Conservation (phyloP, 225 moss, liverwort and hornwort genomes). For the Pseudoscleropodium purum region DNA sequence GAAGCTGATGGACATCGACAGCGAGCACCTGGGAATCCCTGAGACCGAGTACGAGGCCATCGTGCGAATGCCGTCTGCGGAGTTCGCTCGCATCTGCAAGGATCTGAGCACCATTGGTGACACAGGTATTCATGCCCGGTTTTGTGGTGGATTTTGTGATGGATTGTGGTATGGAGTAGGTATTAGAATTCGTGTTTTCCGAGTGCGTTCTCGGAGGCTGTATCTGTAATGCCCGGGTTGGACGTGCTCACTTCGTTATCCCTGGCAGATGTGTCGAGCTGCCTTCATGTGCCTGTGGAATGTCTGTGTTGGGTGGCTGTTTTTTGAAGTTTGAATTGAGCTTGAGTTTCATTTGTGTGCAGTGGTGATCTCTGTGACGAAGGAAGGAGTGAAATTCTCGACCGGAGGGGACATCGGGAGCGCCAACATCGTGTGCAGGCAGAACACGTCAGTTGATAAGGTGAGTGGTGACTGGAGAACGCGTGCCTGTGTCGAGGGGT, state of each 20-base stretch:
- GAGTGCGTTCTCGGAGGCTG: neutral
- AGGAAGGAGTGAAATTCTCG: conserved; percentile 93
- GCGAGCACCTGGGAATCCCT: conserved; percentile 93
- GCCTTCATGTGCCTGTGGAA: neutral
- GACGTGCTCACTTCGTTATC: neutral
- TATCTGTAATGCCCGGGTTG: too few species aligned
- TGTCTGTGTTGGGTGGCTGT: neutral
- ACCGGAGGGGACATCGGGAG: conserved; percentile 88
- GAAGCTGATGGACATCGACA: conserved; percentile 99
- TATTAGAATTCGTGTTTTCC: too few species aligned
- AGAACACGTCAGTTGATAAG: conserved; percentile 88
- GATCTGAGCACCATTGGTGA: conserved; percentile 95
- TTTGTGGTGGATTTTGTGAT: neutral
- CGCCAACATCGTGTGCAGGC: conserved; percentile 82
- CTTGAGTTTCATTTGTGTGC: neutral
- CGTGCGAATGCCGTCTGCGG: conserved; percentile 77
- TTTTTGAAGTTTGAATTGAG: neutral
- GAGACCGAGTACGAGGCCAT: conserved; percentile 85
- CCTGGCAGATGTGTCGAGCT: neutral
- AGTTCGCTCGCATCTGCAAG: conserved; percentile 86
- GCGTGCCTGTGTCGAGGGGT: too few species aligned
- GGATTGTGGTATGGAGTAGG: neutral
- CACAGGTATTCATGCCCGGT: conserved; percentile 30
- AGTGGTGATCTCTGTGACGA: conserved; percentile 90
- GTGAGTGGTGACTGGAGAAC: neutral